Base-by-base conservation (phyloP, 2,329 filamentous ascomycete genomes). In the Claviceps sp. region DNA sequence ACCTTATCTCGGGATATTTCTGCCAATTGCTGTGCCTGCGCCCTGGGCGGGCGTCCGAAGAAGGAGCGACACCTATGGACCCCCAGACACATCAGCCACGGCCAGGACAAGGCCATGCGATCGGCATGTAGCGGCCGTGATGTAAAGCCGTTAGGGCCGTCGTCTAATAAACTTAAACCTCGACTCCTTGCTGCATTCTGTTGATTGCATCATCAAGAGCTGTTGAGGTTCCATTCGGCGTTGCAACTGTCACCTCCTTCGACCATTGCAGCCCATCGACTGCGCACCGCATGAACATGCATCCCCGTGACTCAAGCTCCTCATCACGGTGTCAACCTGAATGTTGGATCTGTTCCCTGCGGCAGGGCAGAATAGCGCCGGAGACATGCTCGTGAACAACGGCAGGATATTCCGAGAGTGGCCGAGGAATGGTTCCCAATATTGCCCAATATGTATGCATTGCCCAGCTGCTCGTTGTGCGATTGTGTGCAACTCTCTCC, bases 1-100 rank as follows among this genome's bases (percentile, higher is more conserved):
- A 34, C 44, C 50, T 47, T 51, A 51, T 51, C 50, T 51, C 44
- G 37, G 43, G 23, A 39, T 26, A 5, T 34, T 40, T 43, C 9
- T 42, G 39, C 39, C 17, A 42, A 20, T 9, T 13, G 7, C n/a
- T 20, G 29, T 34, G 17, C 17, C 39, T 20, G 17, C 40, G 17
- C 20, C 20, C 39, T 20, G 17, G 17, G 8, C 9, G 5, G 17
- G 8, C 17, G 9, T 39, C 13, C 34, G 34, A 39, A 38, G 34
- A 39, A 38, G 29, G 23, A 22, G 13, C 11, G 13, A 6, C 14
- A 26, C 23, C 23, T 26, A 43, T 43, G 9, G 40, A 20, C 26
- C 26, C 40, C 40, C 40, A 42, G 39, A 42, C 22, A 43, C 20
- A 43, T 8, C 40, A 43, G 40, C 40, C 40, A 16, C 22, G 1